Evolutionary conservation across 2,329 filamentous ascomycete genomes (phyloP).

Genomic region (Coniochaeta sp.): DNA sequence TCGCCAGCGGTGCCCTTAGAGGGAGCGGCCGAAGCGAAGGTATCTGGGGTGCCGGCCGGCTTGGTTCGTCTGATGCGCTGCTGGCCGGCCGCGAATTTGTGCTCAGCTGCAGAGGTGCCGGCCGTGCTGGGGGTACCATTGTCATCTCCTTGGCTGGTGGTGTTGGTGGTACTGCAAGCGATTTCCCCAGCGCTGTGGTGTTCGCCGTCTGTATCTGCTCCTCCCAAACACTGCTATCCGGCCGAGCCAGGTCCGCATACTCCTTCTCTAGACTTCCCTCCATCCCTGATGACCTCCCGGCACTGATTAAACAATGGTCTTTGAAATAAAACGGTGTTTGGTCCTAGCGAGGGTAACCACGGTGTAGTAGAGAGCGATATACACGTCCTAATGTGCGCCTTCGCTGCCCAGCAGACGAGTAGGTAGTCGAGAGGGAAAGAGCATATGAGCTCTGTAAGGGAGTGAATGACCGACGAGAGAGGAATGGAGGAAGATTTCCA

Average conservation of each 20-base stretch:
- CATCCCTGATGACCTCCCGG: neutral
- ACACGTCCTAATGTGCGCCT: conserved; percentile 8
- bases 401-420: conserved; percentile 20
- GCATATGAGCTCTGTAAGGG: neutral
- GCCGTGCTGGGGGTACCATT: conserved; percentile 5
- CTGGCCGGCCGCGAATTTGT: conserved; percentile 4
- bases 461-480: conserved; percentile 1
- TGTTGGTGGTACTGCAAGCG: conserved; percentile 11
- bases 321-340: neutral
- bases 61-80: neutral
- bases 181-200: neutral
- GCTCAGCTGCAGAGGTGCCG: conserved; percentile 6
- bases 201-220: neutral
- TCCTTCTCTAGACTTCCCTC: neutral
- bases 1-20: conserved; percentile 11
- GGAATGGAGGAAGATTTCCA: conserved; percentile 4
- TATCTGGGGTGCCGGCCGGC: neutral
- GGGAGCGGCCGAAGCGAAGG: conserved; percentile 10
- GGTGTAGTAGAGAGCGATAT: neutral
- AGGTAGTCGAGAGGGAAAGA: neutral
- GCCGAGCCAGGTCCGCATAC: conserved; percentile 2
- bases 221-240: conserved; percentile 3
- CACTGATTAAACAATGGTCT: neutral
- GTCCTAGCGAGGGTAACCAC: neutral
- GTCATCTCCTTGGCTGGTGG: conserved; percentile 13